Conservation (phyloP, 495 filamentous ascomycete species). For the Neurospora sp. region DNA sequence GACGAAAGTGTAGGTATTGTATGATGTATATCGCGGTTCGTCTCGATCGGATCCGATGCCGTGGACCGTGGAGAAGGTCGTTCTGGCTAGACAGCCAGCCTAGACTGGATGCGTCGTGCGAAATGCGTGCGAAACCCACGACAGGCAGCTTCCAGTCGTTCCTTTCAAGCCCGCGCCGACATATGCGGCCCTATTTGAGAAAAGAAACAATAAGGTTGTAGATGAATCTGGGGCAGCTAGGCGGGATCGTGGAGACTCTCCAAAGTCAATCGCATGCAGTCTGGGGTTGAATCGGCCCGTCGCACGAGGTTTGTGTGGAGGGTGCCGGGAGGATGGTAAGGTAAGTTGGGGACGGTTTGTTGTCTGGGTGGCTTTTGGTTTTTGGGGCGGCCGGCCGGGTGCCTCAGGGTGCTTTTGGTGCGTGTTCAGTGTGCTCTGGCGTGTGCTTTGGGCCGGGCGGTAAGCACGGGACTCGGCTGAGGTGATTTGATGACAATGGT, state of each 20-base stretch:
- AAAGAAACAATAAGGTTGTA: conserved; percentile 10
- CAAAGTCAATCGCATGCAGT: conserved; percentile 17
- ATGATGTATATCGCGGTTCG: neutral
- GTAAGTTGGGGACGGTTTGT: neutral
- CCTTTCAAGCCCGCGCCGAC: conserved; percentile 7
- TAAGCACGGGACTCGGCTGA: neutral
- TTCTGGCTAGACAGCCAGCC: neutral
- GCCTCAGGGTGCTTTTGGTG: neutral
- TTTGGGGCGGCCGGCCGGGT: neutral
- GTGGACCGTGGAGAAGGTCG: neutral
- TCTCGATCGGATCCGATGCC: neutral
- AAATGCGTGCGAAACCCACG: neutral
- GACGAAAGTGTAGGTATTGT: neutral
- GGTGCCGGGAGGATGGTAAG: conserved; percentile 8
- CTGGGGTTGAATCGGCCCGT: conserved; percentile 27
- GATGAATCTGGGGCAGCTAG: conserved; percentile 11
- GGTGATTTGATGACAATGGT: neutral
- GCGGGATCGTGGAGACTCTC: conserved; percentile 25
- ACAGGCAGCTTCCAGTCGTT: neutral
- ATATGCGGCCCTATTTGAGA: conserved; percentile 15
- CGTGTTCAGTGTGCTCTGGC: neutral
- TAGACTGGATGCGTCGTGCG: neutral
- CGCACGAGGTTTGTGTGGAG: conserved; percentile 8
- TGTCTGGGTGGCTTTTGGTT: neutral
- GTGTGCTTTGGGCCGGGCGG: neutral